Base-by-base conservation (phyloP, 768 basidiomycete species). In the Cyclocybe cylindracea region DNA sequence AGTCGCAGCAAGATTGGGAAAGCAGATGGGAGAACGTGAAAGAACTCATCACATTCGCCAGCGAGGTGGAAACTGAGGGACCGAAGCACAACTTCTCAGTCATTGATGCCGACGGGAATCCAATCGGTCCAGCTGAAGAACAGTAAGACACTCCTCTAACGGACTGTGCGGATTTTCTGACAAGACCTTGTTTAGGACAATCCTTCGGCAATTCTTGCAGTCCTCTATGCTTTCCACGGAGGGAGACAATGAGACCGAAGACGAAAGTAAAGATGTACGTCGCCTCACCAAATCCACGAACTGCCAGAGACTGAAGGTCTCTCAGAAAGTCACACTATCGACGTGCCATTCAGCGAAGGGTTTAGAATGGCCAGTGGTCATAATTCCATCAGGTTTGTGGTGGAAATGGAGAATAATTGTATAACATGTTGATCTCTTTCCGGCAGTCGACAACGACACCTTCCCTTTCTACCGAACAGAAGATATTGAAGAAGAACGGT, bases 341-440 rank as follows among this genome's bases (percentile, higher is more conserved):
- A 95, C 93, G 0, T 91, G 92, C 48, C 93, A 96, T 70, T 83
- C 91, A 33, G 91, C 92, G 0, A 96, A 96, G 66, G 92, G 93
- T 0, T 72, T 94, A 7, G 93, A 96, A 67, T 96, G 92, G 91
- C 91, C 93, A 1, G 87, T 94, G 1, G 91, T 94, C 0, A 85
- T 94, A 55, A 73, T 91, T 14, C 87, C 88, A 18, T 82, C 86
- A 10, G 84, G 86, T 86, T 61, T 54, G 59, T 46, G 24, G 24
- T 24, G 24, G 24, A 24, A 24, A 24, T 24, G 24, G 24, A 24
- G 24, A 24, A 24, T 24, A 39, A 32, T 31, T 37, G 13, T 13
- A 46, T 29, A 54, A 34, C 39, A 18, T n/a, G 48, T 38, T 29
- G 14, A 35, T 32, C 47, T 31, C 42, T 31, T 24, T 19, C 37